Evolutionary conservation across 139 green algal species (phyloP).

Genomic region (Tetraselmis chui): DNA sequence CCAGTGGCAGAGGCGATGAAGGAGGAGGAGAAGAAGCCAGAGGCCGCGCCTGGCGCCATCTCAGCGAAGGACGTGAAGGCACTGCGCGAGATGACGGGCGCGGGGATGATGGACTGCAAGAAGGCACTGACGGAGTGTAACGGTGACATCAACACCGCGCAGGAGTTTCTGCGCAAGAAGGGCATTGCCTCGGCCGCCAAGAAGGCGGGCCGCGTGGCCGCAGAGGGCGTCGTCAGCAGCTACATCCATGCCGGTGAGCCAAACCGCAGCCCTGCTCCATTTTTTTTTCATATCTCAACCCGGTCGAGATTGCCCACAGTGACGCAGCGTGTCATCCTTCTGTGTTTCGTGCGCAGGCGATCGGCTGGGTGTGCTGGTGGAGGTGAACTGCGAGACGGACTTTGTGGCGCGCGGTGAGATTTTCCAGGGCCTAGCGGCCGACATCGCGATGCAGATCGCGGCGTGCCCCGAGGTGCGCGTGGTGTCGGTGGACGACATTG

Average conservation of each 20-base stretch:
- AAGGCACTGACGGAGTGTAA: slow-evolving; percentile 81
- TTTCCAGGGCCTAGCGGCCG: slow-evolving; percentile 71
- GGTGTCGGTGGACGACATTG: slow-evolving; percentile 55
- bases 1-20: no score
- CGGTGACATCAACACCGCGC: slow-evolving; percentile 73
- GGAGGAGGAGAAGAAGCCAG: slow-evolving; percentile 20
- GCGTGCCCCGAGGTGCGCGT: slow-evolving; percentile 54
- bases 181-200: slow-evolving; percentile 91
- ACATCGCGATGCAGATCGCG: slow-evolving; percentile 68
- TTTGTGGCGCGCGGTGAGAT: slow-evolving; percentile 84
- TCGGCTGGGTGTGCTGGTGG: slow-evolving; percentile 81
- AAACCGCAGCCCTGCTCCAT: not conserved
- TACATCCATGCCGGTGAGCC: slow-evolving; percentile 88
- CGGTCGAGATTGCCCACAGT: no score
- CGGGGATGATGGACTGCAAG: slow-evolving; percentile 99
- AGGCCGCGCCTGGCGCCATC: slow-evolving; percentile 35
- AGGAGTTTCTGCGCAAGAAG: slow-evolving; percentile 94
- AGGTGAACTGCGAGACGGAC: slow-evolving; percentile 97
- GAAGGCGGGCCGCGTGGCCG: slow-evolving; percentile 85
- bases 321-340: no score
- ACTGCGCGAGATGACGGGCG: slow-evolving; percentile 70
- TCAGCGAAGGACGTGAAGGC: slow-evolving; percentile 76
- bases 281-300: no score
- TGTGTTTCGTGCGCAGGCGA: no score
- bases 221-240: slow-evolving; percentile 77